A percentile compares a stretch with the other conserved stretches of the same genome.
Conservation (phyloP, 2,329 filamentous ascomycete species). For the Westerdykella sp. region DNA sequence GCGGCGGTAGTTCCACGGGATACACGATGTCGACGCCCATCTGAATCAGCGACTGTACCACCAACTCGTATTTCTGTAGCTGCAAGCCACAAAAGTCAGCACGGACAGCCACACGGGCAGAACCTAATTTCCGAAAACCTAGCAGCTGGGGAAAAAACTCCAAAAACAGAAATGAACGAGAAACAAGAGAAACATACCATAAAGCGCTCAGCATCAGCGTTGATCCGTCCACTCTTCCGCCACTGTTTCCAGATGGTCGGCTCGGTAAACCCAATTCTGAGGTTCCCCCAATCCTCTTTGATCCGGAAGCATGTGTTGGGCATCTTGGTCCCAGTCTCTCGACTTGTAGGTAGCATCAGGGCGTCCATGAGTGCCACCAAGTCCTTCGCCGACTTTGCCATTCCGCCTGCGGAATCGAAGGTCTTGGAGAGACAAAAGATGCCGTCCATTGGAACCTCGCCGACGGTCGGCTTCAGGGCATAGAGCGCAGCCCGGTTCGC, state of each 20-base stretch:
- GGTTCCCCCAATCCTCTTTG: conserved; percentile 25
- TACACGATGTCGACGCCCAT: conserved; percentile 33
- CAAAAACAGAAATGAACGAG: neutral
- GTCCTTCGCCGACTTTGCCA: conserved; percentile 34
- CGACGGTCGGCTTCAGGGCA: conserved; percentile 35
- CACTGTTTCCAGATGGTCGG: conserved; percentile 32
- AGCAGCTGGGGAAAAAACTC: neutral
- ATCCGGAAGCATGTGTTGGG: conserved; percentile 27
- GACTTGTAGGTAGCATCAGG: conserved; percentile 27
- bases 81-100: conserved; percentile 11
- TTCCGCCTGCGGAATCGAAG: conserved; percentile 31
- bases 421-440: conserved; percentile 31
- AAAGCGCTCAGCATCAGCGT: conserved; percentile 32
- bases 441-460: conserved; percentile 32
- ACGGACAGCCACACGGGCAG: neutral
- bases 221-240: conserved; percentile 31
- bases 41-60: conserved; percentile 31
- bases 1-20: conserved; percentile 28
- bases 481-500: conserved; percentile 38
- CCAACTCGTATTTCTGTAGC: conserved; percentile 33
- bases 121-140: neutral
- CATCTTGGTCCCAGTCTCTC: conserved; percentile 17
- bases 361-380: conserved; percentile 30
- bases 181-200: conserved; percentile 23
- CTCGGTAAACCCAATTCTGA: conserved; percentile 33